A percentile compares a stretch with the other conserved stretches of the same genome.
Evolutionary conservation across 75 land plant species (phyloP).

Genomic region (Pinus tabuliformis): DNA sequence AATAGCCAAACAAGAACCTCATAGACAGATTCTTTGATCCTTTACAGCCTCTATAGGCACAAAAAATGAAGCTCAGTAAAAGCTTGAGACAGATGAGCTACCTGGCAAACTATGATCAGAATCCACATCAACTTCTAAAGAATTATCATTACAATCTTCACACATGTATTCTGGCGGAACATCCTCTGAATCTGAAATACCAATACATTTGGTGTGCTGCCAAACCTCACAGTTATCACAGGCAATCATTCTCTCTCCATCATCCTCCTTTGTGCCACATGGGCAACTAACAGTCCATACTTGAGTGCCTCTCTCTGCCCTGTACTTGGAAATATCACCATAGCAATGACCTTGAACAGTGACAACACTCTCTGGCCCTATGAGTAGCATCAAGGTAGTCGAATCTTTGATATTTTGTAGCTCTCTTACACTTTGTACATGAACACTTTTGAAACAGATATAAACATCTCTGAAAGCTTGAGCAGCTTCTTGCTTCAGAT

Average conservation of each 20-base stretch:
- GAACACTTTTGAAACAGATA: conserved; percentile 40
- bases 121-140: neutral
- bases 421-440: conserved; percentile 35
- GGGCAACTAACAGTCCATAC: conserved; percentile 82
- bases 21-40: neutral
- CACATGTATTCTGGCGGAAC: conserved; percentile 72
- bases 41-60: neutral
- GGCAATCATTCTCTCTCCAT: conserved; percentile 94
- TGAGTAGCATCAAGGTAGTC: conserved; percentile 19
- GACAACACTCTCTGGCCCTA: conserved; percentile 36
- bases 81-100: neutral
- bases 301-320: conserved; percentile 77
- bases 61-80: neutral
- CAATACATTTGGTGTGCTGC: conserved; percentile 92
- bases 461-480: conserved; percentile 76
- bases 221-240: conserved; percentile 90
- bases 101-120: neutral
- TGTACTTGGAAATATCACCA: conserved; percentile 35
- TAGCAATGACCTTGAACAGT: conserved; percentile 53
- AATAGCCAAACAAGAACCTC: too few species aligned
- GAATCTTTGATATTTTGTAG: conserved; percentile 28
- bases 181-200: conserved; percentile 51
- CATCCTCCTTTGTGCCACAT: conserved; percentile 91
- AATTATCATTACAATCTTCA: conserved; percentile 14
- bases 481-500: conserved; percentile 68